Evolutionary conservation across 2,329 filamentous ascomycete genomes (phyloP).

Genomic region (Nigrospora osmanthi): DNA sequence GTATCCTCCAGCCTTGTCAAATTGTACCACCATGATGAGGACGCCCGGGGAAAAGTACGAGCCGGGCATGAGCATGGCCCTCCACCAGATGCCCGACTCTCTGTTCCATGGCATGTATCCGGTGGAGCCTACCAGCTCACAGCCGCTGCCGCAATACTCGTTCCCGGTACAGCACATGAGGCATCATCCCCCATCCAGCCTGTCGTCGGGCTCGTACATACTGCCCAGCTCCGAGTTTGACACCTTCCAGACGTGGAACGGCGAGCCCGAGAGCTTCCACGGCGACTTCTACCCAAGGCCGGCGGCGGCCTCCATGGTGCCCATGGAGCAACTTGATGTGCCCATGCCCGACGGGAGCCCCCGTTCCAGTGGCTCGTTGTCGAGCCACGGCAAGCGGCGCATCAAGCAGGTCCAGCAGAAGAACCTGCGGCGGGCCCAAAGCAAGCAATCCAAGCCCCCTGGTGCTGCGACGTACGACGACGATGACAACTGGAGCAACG

Average conservation of each 20-base stretch:
- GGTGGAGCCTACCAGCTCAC: conserved; percentile 9
- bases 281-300: too few relatives aligned
- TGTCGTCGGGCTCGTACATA: too few relatives aligned
- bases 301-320: too few relatives aligned
- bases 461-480: not conserved
- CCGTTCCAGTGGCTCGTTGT: too few relatives aligned
- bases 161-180: not conserved
- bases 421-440: not conserved
- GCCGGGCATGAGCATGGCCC: conserved; percentile 11
- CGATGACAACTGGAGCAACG: not conserved
- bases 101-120: conserved; percentile 7
- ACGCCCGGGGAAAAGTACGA: conserved; percentile 15
- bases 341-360: too few relatives aligned
- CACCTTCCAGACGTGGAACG: too few relatives aligned
- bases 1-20: conserved; percentile 2
- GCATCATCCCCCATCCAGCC: too few relatives aligned
- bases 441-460: not conserved
- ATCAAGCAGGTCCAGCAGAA: not conserved
- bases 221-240: too few relatives aligned
- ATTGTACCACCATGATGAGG: conserved; percentile 9
- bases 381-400: too few relatives aligned
- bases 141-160: conserved; percentile 7
- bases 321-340: too few relatives aligned
- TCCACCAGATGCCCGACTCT: conserved; percentile 8
- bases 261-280: too few relatives aligned